These are phyloP conservation scores for Paecilomyces formosus DNA, from an alignment of 2,329 filamentous ascomycete genomes.

Conservation along the genomic window DNA sequence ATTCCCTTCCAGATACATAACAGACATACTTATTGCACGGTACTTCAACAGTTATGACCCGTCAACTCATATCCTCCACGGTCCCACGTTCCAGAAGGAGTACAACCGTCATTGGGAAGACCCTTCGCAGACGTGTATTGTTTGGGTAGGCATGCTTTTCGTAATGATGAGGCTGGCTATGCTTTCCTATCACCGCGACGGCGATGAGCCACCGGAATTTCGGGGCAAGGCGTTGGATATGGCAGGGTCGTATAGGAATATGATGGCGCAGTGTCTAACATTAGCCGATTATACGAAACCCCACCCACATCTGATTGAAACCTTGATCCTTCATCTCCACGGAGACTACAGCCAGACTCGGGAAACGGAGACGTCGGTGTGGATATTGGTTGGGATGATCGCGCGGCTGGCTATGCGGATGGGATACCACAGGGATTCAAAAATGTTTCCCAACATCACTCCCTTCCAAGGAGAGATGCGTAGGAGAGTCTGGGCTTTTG, in stretches of 20 bases:
- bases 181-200: constrained; percentile 54
- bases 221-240: constrained; percentile 46
- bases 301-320: constrained; percentile 53
- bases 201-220: constrained; percentile 58
- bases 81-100: constrained; percentile 74
- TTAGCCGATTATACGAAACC: constrained; percentile 59
- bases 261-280: constrained; percentile 57
- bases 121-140: constrained; percentile 48
- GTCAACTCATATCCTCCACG: constrained; percentile 64
- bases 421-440: constrained; percentile 58
- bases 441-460: constrained; percentile 51
- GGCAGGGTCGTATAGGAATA: constrained; percentile 39
- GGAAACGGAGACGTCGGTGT: constrained; percentile 54
- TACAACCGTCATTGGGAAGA: constrained; percentile 58
- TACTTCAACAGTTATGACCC: constrained; percentile 82
- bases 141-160: constrained; percentile 57
- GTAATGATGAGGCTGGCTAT: constrained; percentile 59
- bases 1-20: constrained; percentile 71
- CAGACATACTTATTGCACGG: constrained; percentile 76
- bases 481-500: constrained; percentile 42
- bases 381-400: constrained; percentile 54
- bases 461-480: constrained; percentile 56
- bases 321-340: constrained; percentile 54
- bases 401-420: constrained; percentile 58
- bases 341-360: constrained; percentile 53